Evolutionary conservation across 2,329 filamentous ascomycete genomes (phyloP), one percentile per base, ranked within the genome.

Genomic region (Exophiala xenobiotica): DNA sequence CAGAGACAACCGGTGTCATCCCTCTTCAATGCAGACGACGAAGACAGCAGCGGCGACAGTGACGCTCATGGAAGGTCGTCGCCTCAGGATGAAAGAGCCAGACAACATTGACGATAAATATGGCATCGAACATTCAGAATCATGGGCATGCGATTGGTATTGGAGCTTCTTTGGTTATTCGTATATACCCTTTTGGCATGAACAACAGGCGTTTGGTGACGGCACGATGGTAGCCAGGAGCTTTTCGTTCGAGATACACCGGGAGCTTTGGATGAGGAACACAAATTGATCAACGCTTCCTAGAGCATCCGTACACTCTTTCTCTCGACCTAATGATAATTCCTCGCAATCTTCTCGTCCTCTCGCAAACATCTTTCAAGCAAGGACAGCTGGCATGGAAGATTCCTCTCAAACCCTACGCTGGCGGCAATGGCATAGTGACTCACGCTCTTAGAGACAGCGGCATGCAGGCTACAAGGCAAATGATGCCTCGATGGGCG

Each of bases 21-120:
- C 27, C 11, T 44, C 29, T 20, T 26, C 20, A 20, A 35, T 16
- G 35, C 8, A 16, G 42, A 46, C 20, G 22, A 38, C 16, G 37
- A 38, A 12, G 49, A 58, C 27, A 58, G 54, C 54, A 49, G 49
- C 24, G 56, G 56, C 40, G 56, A 58, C 33, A 58, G 56, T 38
- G 56, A 58, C 33, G 47, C 24, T 8, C 50, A 49, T n/a, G 46
- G 31, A 3, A 37, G 40, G 14, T 56, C 46, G 3, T 47, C 56
- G 8, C 53, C 44, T 16, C 38, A 23, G 40, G 46, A 45, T 49
- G 45, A 50, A 24, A 31, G 26, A 27, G 14, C 40, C 27, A 39
- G 27, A n/a, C 31, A 35, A 35, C 31, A 35, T 35, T 35, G 31
- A 35, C 31, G 31, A 35, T 35, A 35, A 53, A 40, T 39, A 27